Percentiles rank a stretch among this genome's conserved stretches.
phyloP scores from a whole-genome alignment of 345 rosid genomes.

The Eucalyptus dawsonii region DNA sequence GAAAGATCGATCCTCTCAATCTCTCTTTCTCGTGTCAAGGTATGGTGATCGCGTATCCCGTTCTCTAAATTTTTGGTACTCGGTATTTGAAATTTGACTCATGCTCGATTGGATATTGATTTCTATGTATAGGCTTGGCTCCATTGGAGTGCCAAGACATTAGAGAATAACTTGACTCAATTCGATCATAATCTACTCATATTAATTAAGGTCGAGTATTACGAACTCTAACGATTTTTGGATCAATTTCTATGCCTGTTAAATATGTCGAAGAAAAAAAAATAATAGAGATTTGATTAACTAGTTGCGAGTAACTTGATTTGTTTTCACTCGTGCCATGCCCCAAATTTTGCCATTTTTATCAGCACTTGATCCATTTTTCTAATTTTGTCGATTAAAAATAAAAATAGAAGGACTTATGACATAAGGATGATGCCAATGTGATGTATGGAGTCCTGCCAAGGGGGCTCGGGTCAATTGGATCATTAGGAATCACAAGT shows the following conservation, averaged over 20 bases:
- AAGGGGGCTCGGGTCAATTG: not conserved
- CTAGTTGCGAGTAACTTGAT: not conserved
- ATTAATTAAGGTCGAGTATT: not conserved
- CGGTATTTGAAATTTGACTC: not conserved
- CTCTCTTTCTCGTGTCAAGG: not conserved
- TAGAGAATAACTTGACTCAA: not conserved
- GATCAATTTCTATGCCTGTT: too few species aligned
- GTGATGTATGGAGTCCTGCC: not conserved
- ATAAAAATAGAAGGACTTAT: not conserved
- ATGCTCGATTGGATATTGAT: not conserved
- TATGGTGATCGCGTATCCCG: too few species aligned
- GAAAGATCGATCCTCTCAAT: not conserved
- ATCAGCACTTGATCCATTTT: too few species aligned
- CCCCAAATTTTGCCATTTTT: not conserved
- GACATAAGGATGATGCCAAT: not conserved
- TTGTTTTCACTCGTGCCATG: not conserved
- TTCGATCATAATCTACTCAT: fast-evolving
- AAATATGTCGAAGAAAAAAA: too few species aligned
- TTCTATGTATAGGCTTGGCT: not conserved
- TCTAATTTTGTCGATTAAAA: not conserved
- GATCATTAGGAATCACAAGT: fast-evolving
- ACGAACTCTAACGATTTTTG: not conserved
- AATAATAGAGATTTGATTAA: too few species aligned
- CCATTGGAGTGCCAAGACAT: not conserved
- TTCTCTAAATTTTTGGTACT: not conserved